Evolutionary conservation across 2,329 filamentous ascomycete species (phyloP).

Genomic region (Fusarium haematococcum): DNA sequence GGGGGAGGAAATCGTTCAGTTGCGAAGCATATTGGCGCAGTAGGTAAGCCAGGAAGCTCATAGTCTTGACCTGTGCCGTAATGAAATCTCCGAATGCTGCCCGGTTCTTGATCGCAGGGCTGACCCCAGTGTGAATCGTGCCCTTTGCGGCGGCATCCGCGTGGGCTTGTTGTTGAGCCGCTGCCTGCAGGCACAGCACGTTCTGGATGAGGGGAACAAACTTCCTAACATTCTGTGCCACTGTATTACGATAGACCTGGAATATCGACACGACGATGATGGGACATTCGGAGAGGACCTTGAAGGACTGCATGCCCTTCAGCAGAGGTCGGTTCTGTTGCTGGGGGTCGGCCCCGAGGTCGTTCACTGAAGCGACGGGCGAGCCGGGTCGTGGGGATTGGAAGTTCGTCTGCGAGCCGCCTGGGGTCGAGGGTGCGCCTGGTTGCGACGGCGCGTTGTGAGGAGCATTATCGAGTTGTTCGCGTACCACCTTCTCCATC

Average conservation of each 20-base stretch:
- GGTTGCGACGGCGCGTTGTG: slow-evolving; percentile 63
- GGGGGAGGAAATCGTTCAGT: slow-evolving; percentile 86
- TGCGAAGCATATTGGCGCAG: slow-evolving; percentile 89
- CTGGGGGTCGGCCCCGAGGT: slow-evolving; percentile 83
- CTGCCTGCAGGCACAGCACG: slow-evolving; percentile 88
- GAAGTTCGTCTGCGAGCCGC: slow-evolving; percentile 76
- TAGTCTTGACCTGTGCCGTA: slow-evolving; percentile 97
- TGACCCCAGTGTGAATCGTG: slow-evolving; percentile 91
- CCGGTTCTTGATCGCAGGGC: slow-evolving; percentile 91
- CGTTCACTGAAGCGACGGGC: slow-evolving; percentile 83
- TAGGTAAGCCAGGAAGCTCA: slow-evolving; percentile 97
- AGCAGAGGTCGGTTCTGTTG: slow-evolving; percentile 84
- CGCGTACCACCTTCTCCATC: slow-evolving; percentile 93
- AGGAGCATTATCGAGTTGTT: slow-evolving; percentile 87
- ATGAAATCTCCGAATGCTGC: slow-evolving; percentile 98
- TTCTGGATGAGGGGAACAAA: slow-evolving; percentile 96
- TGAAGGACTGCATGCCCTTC: slow-evolving; percentile 99
- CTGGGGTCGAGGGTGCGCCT: slow-evolving; percentile 74
- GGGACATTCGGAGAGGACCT: slow-evolving; percentile 95
- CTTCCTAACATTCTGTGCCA: slow-evolving; percentile 85
- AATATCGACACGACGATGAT: slow-evolving; percentile 99
- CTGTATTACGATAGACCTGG: slow-evolving; percentile 86
- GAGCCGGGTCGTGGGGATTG: slow-evolving; percentile 92
- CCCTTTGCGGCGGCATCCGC: slow-evolving; percentile 82
- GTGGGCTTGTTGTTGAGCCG: slow-evolving; percentile 93